Conservation (phyloP, 1,284 basidiomycete species). For the Lentinula novae-zelandiae region DNA sequence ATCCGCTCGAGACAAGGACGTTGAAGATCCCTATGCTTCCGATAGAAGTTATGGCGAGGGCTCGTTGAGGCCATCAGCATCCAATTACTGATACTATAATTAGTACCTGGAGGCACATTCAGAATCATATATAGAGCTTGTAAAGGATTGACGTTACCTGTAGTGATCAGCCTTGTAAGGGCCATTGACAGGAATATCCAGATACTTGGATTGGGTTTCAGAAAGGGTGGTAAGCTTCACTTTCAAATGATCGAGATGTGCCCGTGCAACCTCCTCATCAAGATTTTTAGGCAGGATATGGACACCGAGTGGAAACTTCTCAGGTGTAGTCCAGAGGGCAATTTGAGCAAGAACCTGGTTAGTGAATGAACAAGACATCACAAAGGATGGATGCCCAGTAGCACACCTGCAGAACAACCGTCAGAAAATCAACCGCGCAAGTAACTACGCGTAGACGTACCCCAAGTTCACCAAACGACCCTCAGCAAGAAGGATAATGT, state of each 20-base stretch:
- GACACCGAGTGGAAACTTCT: constrained; percentile 90
- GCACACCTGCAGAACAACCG: constrained; percentile 49
- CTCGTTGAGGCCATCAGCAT: constrained; percentile 71
- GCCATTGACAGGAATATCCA: constrained; percentile 86
- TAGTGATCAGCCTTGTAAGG: constrained; percentile 93
- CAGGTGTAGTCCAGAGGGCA: constrained; percentile 92
- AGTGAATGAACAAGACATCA: constrained; percentile 99
- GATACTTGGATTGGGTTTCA: constrained; percentile 82
- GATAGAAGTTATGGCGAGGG: constrained; percentile 47
- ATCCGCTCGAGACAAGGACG: constrained; percentile 35
- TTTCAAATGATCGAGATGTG: constrained; percentile 88
- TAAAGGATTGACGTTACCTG: constrained; percentile 45
- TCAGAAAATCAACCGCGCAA: not conserved
- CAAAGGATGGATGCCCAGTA: constrained; percentile 93
- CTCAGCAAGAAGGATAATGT: constrained; percentile 97
- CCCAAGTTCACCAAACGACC: constrained; percentile 99
- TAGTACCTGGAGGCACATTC: constrained; percentile 42
- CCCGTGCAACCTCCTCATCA: constrained; percentile 98
- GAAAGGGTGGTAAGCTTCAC: constrained; percentile 91
- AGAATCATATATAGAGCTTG: not conserved
- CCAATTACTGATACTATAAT: constrained; percentile 19
- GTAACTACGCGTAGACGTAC: constrained; percentile 38
- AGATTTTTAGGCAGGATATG: constrained; percentile 97
- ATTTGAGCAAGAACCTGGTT: constrained; percentile 99
- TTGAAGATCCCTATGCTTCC: constrained; percentile 57